phyloP scores from a whole-genome alignment of 192 early-diverging fungal species.

The Coemansia sp. region DNA sequence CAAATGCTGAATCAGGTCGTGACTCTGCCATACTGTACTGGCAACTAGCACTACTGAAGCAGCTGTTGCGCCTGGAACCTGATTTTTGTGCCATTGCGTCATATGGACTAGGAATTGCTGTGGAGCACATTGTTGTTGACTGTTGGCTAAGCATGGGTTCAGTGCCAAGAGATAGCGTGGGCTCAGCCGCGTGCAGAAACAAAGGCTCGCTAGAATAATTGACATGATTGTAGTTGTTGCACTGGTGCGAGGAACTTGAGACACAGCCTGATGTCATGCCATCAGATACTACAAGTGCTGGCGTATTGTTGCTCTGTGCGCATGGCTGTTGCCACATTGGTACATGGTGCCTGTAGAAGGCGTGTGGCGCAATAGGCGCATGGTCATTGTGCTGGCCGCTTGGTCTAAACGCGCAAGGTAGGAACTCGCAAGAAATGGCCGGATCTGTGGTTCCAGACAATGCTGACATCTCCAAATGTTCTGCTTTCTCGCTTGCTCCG shows the following conservation, averaged over 20 bases:
- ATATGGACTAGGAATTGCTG: conserved; percentile 4
- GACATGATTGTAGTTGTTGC: not conserved
- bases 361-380: conserved; percentile 8
- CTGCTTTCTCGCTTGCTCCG: not conserved
- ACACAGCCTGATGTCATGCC: not conserved
- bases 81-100: not conserved
- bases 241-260: not conserved
- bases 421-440: not conserved
- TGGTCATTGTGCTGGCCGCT: not conserved
- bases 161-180: conserved; percentile 13
- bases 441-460: not conserved
- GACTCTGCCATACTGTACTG: not conserved
- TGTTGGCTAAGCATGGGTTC: not conserved
- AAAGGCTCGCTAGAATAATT: conserved; percentile 4
- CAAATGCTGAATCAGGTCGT: not conserved
- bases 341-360: not conserved
- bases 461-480: not conserved
- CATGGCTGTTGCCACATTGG: conserved; percentile 11
- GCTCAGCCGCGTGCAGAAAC: not conserved
- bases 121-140: conserved; percentile 12
- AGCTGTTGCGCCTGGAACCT: not conserved
- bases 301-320: not conserved
- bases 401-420: not conserved
- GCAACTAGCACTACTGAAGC: not conserved
- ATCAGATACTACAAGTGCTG: not conserved